Base-by-base conservation (phyloP, 306 rosid species). In the Aeschynomene evenia region DNA sequence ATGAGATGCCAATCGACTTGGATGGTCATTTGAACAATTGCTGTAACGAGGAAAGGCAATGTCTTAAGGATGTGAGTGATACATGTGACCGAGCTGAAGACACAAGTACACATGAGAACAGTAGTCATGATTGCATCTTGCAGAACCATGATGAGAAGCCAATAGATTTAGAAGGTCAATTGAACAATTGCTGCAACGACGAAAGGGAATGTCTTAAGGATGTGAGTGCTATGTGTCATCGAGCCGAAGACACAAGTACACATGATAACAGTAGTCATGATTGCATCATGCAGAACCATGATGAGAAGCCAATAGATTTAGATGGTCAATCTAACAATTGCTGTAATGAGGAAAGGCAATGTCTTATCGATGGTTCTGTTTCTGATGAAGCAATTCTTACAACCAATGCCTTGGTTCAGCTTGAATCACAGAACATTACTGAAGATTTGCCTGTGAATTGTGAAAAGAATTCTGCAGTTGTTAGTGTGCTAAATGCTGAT, bases 41-140 rank as follows among this genome's bases (percentile, higher is more conserved):
- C 39, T 2, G 40, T 60, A 26, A n/a, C n/a, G n/a, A n/a, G n/a
- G n/a, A n/a, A n/a, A n/a, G n/a, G n/a, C n/a, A n/a, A n/a, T n/a
- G n/a, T n/a, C n/a, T n/a, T n/a, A n/a, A n/a, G n/a, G n/a, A 54
- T 71, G 56, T 49, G 16, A 63, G 24, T 58, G 70, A 68, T 49
- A 40, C 74, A 50, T 31, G 60, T 74, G 51, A 33, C 59, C 82
- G 18, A 69, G 63, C 46, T 68, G 73, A 63, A 51, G 80, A 57
- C 56, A 31, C 28, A 28, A 70, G 34, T 18, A 62, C 61, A 37
- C 36, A 20, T 34, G 80, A 70, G 72, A 61, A 59, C 68, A 74
- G 71, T 15, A 33, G 58, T 60, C 48, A 51, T 34, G 55, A 70
- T 71, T 72, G 70, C 9, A 15, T 33, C 63, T 12, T 48, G 56